Percentiles rank a stretch among this genome's conserved stretches.
These are phyloP conservation scores for Diversispora eburnea DNA, from an alignment of 192 early-diverging fungal genomes.

Conservation along the genomic window DNA sequence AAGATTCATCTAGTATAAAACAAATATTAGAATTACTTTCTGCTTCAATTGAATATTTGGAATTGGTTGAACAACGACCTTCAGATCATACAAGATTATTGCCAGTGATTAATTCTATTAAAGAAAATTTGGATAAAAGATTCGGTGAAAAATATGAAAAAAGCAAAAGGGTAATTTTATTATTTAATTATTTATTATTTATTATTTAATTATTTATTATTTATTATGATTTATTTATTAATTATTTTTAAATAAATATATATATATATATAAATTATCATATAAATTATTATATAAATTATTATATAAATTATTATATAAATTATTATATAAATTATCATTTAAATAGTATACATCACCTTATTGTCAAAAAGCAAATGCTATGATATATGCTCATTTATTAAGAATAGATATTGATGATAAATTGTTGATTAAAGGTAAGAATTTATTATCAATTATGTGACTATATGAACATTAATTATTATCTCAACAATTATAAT, in stretches of 20 bases:
- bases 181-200: neutral
- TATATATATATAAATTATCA: no score
- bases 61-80: conserved; percentile 39
- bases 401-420: conserved; percentile 65
- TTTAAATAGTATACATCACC: conserved; percentile 33
- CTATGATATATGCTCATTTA: conserved; percentile 83
- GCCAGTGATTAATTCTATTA: conserved; percentile 41
- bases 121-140: conserved; percentile 50
- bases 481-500: neutral
- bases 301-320: neutral
- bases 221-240: neutral
- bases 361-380: conserved; percentile 62
- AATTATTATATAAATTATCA: neutral
- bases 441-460: neutral
- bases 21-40: conserved; percentile 75
- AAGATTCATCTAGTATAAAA: conserved; percentile 63
- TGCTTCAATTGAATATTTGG: conserved; percentile 71
- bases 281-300: neutral
- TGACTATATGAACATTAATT: conserved; percentile 10
- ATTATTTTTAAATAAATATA: neutral
- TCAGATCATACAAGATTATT: conserved; percentile 48
- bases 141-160: conserved; percentile 61
- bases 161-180: conserved; percentile 54
- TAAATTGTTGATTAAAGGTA: conserved; percentile 43
- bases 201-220: neutral